Evolutionary conservation across 768 basidiomycete species (phyloP).

Genomic region (Mycena sanguinolenta): DNA sequence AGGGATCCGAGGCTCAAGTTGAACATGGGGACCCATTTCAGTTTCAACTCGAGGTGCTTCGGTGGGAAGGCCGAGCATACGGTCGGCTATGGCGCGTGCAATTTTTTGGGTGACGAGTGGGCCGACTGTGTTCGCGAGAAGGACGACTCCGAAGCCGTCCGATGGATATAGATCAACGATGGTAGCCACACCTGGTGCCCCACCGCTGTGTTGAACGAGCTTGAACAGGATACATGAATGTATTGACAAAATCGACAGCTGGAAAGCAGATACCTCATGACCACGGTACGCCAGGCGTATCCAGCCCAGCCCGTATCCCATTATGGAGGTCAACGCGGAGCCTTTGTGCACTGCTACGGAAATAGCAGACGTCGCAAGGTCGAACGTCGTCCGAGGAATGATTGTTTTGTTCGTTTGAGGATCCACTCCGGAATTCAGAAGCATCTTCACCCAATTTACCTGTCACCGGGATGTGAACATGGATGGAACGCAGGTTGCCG

Average conservation of each 20-base stretch:
- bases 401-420: conserved; percentile 46
- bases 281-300: conserved; percentile 52
- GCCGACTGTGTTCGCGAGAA: conserved; percentile 46
- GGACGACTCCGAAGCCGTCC: conserved; percentile 50
- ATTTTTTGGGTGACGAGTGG: conserved; percentile 28
- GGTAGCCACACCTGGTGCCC: conserved; percentile 49
- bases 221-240: conserved; percentile 25
- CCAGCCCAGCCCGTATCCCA: conserved; percentile 61
- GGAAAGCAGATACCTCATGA: conserved; percentile 48
- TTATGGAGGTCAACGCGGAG: conserved; percentile 43
- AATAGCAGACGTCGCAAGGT: conserved; percentile 40
- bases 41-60: background rate
- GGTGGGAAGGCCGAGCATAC: conserved; percentile 36
- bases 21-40: too few relatives aligned
- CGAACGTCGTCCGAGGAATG: conserved; percentile 44
- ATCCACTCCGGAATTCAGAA: conserved; percentile 51
- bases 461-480: conserved; percentile 36
- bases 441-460: conserved; percentile 54
- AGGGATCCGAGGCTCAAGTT: too few relatives aligned
- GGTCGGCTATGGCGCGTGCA: conserved; percentile 27
- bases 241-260: too few relatives aligned
- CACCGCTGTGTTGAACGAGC: conserved; percentile 52
- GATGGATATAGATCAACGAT: conserved; percentile 45
- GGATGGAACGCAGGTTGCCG: background rate
- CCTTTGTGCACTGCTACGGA: conserved; percentile 37